Percentiles rank a stretch among this genome's conserved stretches.
Conservation (phyloP, 106 monocot species). For the Dactylorhiza incarnata region DNA sequence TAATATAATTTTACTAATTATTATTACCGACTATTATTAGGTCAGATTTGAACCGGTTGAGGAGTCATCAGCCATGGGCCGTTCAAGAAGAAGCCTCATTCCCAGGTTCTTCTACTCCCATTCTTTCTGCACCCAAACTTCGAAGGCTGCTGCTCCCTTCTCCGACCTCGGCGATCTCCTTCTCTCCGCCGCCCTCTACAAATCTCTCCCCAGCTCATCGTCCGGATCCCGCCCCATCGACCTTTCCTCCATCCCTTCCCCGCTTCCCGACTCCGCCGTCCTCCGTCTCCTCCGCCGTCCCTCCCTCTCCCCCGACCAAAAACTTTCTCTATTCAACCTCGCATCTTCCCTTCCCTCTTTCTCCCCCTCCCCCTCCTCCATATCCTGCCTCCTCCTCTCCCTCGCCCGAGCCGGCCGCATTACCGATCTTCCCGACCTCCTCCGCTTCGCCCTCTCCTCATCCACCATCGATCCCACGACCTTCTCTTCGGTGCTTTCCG, state of each 20-base stretch:
- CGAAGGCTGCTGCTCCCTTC: background rate
- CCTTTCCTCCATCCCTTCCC: slow-evolving; percentile 1
- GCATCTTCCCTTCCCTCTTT: slow-evolving; percentile 9
- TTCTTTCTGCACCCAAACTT: background rate
- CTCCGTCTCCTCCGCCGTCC: slow-evolving; percentile 31
- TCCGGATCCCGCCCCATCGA: background rate
- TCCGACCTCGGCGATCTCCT: background rate
- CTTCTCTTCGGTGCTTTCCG: slow-evolving; percentile 28
- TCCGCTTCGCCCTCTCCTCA: slow-evolving; percentile 21
- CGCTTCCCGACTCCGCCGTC: slow-evolving; percentile 22
- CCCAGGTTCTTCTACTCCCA: background rate
- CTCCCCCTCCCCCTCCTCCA: slow-evolving; percentile 13
- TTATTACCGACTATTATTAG: too few species aligned
- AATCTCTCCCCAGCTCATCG: slow-evolving; percentile 1
- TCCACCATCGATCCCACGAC: slow-evolving; percentile 20
- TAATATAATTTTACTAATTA: too few species aligned
- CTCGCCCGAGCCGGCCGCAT: slow-evolving; percentile 18
- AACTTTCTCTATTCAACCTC: slow-evolving; percentile 31
- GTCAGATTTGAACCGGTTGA: background rate
- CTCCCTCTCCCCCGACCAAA: slow-evolving; percentile 27
- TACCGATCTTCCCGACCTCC: slow-evolving; percentile 21
- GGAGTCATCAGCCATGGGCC: background rate
- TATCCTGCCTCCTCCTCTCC: slow-evolving; percentile 28
- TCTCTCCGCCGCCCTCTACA: slow-evolving; percentile 3
- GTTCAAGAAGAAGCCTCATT: background rate